Conservation (phyloP, 2,329 filamentous ascomycete species). For the Xylariaceae sp. region DNA sequence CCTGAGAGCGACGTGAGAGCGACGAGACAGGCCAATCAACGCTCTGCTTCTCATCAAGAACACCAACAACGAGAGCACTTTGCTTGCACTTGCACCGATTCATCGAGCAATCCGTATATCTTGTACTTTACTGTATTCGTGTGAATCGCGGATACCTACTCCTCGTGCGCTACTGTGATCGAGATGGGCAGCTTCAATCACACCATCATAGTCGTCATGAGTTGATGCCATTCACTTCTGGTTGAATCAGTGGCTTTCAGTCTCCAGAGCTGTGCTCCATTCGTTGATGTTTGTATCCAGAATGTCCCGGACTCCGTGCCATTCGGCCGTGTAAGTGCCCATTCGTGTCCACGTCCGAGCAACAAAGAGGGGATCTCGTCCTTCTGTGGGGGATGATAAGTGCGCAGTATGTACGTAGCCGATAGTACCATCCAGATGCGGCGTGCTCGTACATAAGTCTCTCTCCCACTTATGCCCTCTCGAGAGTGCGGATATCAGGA, state of each 20-base stretch:
- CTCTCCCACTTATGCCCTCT: constrained; percentile 15
- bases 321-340: background rate
- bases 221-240: too few relatives aligned
- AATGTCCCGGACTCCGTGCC: too few relatives aligned
- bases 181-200: background rate
- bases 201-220: too few relatives aligned
- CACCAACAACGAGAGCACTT: background rate
- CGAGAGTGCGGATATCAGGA: too few relatives aligned
- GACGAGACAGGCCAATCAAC: background rate
- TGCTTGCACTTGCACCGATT: background rate
- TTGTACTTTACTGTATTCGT: background rate
- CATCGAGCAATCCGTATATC: background rate
- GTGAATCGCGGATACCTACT: background rate
- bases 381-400: background rate
- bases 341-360: background rate
- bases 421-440: background rate
- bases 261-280: too few relatives aligned
- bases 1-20: background rate
- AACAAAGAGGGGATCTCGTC: background rate
- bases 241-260: too few relatives aligned
- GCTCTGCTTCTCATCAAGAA: background rate
- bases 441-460: background rate
- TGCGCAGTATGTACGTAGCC: background rate
- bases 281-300: too few relatives aligned
- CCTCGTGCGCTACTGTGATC: background rate